A percentile compares a stretch with the other conserved stretches of the same genome.
Conservation (phyloP, 139 green algal genomes). For the Limnomonas spitsbergensis region DNA sequence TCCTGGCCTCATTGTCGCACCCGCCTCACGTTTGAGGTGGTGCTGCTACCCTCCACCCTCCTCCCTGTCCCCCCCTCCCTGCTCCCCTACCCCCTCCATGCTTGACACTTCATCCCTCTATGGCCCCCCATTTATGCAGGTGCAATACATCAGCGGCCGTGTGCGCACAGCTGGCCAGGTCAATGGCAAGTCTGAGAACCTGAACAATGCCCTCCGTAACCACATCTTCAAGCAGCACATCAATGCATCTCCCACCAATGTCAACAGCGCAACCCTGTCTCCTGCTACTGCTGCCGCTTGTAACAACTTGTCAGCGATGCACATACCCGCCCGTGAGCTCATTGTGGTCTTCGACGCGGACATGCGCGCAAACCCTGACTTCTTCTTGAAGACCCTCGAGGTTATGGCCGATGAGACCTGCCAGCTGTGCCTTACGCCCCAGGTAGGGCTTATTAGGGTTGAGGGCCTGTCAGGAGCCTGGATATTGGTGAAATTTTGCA, state of each 20-base stretch:
- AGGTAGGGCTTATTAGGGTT: conserved; percentile 4
- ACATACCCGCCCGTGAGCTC: conserved; percentile 60
- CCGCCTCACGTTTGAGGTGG: too few relatives aligned
- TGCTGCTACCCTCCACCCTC: too few relatives aligned
- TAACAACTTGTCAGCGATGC: background rate
- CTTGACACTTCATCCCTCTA: too few relatives aligned
- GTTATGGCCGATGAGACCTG: conserved; percentile 34
- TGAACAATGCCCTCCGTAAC: conserved; percentile 60
- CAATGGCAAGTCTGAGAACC: conserved; percentile 82
- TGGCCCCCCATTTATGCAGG: too few relatives aligned
- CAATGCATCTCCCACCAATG: background rate
- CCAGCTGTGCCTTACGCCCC: conserved; percentile 35
- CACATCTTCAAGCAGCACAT: background rate
- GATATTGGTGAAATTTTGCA: background rate
- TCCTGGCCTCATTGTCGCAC: too few relatives aligned
- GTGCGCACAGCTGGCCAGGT: conserved; percentile 52
- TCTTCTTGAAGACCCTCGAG: conserved; percentile 67
- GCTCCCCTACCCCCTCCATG: too few relatives aligned
- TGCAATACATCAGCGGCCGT: conserved; percentile 67
- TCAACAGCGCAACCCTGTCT: background rate
- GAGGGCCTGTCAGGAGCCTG: background rate
- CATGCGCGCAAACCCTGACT: conserved; percentile 63
- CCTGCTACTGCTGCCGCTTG: background rate
- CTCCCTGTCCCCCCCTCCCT: too few relatives aligned
- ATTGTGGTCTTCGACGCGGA: conserved; percentile 81